Evolutionary conservation across 208 protist genomes (phyloP).

Genomic region (Crithidia thermophila): DNA sequence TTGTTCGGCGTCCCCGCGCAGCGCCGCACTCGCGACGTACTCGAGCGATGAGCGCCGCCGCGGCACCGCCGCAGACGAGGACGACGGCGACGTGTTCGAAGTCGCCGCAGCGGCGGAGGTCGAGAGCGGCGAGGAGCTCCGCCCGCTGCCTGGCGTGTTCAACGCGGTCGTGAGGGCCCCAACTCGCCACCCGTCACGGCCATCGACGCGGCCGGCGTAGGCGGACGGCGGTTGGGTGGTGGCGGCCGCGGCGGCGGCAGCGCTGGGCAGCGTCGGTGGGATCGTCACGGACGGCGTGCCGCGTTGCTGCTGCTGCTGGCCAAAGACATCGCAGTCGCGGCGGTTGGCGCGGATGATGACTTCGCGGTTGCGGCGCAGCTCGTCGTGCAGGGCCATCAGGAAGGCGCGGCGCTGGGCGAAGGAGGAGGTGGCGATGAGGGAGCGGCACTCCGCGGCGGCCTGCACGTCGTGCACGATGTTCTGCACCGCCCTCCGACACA

Average conservation of each 20-base stretch:
- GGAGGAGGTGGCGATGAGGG: conserved; percentile 35
- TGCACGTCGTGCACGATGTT: conserved; percentile 56
- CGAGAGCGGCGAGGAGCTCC: no score
- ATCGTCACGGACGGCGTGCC: conserved; percentile 30
- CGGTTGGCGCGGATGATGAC: conserved; percentile 47
- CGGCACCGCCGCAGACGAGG: background rate
- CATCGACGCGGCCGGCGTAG: background rate
- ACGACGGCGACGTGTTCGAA: background rate
- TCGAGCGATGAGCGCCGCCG: conserved; percentile 17
- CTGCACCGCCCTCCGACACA: conserved; percentile 2
- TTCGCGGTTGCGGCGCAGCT: conserved; percentile 34
- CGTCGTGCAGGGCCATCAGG: conserved; percentile 38
- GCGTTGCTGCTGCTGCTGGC: conserved; percentile 41
- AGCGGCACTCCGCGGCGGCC: conserved; percentile 43
- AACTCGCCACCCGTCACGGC: no score
- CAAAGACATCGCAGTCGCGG: conserved; percentile 50
- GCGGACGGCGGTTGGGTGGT: background rate
- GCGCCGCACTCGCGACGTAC: conserved; percentile 16
- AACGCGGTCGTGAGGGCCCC: no score
- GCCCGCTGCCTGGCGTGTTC: no score
- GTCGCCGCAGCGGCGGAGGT: background rate
- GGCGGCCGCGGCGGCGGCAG: conserved; percentile 4
- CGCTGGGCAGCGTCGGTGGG: conserved; percentile 22
- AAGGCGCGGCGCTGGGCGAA: conserved; percentile 53
- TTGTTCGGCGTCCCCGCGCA: background rate